These are phyloP conservation scores for Cordyceps cateniannulata DNA, from an alignment of 2,329 filamentous ascomycete species.

Conservation along the genomic window DNA sequence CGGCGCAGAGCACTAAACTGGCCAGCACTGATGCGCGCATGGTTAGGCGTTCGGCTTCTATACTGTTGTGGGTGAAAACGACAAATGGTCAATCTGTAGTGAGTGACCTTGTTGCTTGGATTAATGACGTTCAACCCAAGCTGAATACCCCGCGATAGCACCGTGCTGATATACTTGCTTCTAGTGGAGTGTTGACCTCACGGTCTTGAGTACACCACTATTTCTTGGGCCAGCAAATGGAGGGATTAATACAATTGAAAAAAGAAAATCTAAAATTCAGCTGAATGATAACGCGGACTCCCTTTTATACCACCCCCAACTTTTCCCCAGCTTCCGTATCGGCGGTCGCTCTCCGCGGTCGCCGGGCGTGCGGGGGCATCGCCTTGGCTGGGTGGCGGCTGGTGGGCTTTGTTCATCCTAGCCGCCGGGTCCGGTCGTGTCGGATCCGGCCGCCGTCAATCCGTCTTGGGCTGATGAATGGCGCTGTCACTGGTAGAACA, in stretches of 20 bases:
- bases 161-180: background rate
- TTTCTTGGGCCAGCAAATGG: background rate
- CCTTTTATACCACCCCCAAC: background rate
- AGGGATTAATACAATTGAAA: background rate
- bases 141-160: background rate
- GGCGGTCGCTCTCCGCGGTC: slow-evolving; percentile 13
- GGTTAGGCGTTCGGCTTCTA: background rate
- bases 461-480: background rate
- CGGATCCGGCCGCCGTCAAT: slow-evolving; percentile 1
- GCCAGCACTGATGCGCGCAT: slow-evolving; percentile 16
- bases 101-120: background rate
- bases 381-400: background rate
- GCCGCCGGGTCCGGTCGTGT: background rate
- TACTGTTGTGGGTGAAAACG: background rate
- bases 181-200: background rate
- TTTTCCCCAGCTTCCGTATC: background rate
- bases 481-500: background rate
- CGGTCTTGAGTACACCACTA: background rate
- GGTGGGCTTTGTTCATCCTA: background rate
- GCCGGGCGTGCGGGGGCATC: background rate
- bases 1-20: slow-evolving; percentile 22
- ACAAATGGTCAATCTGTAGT: background rate
- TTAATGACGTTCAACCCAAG: background rate
- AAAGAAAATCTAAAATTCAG: background rate
- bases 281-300: background rate